phyloP scores from a whole-genome alignment of 148 eudicot species.

The Rhododendron ovatum region DNA sequence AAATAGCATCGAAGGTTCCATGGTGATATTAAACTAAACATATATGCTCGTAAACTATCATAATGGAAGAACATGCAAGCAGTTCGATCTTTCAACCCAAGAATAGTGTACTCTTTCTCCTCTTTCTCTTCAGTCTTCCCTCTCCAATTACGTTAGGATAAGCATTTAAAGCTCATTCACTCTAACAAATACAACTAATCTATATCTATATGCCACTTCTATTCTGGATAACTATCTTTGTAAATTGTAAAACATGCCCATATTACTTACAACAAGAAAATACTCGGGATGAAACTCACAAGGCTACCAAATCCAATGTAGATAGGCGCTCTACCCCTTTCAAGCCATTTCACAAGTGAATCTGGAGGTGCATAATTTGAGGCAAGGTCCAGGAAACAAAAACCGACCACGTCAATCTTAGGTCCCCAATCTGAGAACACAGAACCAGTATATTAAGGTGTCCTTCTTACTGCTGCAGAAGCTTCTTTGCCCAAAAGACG shows the following conservation, averaged over 20 bases:
- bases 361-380: constrained; percentile 75
- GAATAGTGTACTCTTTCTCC: not conserved
- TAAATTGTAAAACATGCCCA: not conserved
- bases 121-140: not conserved
- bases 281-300: constrained; percentile 40
- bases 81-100: not conserved
- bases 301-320: constrained; percentile 94
- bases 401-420: constrained; percentile 86
- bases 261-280: not conserved
- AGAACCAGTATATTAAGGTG: not conserved
- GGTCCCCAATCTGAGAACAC: constrained; percentile 83
- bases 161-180: not conserved
- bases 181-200: not conserved
- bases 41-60: not conserved
- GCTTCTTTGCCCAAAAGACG: not conserved
- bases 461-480: not conserved
- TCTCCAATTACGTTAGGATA: not conserved
- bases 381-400: constrained; percentile 92
- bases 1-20: not conserved
- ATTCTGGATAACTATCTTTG: not conserved
- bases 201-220: not conserved
- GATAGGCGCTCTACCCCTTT: constrained; percentile 65
- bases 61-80: not conserved
- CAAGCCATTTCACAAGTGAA: constrained; percentile 69
- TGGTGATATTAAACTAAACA: not conserved